A percentile compares a stretch with the other conserved stretches of the same genome.
phyloP scores from a whole-genome alignment of 352 stramenopile species.

The Phytopythium kandeliae region DNA sequence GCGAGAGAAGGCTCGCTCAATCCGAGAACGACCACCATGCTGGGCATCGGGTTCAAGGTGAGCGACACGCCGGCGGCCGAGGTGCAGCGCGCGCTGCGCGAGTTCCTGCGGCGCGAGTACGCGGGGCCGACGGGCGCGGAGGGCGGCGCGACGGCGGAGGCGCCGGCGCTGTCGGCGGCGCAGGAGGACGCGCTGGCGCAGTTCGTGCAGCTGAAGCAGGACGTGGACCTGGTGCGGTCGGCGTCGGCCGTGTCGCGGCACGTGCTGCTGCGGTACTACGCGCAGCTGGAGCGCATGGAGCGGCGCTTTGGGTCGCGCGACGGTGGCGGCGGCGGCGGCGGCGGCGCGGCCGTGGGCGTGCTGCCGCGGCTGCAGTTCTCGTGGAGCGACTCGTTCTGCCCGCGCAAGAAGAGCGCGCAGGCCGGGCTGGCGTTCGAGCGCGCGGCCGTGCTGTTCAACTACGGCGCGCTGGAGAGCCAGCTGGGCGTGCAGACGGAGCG shows the following conservation, averaged over 20 bases:
- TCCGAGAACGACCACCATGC: constrained; percentile 20
- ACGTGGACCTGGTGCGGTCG: constrained; percentile 68
- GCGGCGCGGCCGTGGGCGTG: background rate
- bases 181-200: constrained; percentile 35
- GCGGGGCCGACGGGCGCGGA: constrained; percentile 23
- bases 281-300: constrained; percentile 61
- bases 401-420: constrained; percentile 77
- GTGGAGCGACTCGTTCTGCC: constrained; percentile 91
- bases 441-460: constrained; percentile 85
- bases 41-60: constrained; percentile 75
- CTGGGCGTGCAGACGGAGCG: constrained; percentile 77
- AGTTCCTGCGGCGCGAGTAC: constrained; percentile 70
- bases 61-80: constrained; percentile 41
- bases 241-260: constrained; percentile 58
- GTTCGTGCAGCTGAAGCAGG: constrained; percentile 50
- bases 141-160: background rate
- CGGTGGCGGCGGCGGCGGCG: constrained; percentile 10
- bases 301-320: constrained; percentile 50
- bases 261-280: constrained; percentile 73
- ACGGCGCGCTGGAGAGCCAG: constrained; percentile 77
- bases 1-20: too few species aligned
- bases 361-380: constrained; percentile 67
- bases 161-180: constrained; percentile 2
- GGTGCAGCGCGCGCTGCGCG: constrained; percentile 43
- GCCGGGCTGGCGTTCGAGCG: constrained; percentile 66